Conservation (phyloP, 2,329 filamentous ascomycete genomes). For the Pleurostoma richardsiae region DNA sequence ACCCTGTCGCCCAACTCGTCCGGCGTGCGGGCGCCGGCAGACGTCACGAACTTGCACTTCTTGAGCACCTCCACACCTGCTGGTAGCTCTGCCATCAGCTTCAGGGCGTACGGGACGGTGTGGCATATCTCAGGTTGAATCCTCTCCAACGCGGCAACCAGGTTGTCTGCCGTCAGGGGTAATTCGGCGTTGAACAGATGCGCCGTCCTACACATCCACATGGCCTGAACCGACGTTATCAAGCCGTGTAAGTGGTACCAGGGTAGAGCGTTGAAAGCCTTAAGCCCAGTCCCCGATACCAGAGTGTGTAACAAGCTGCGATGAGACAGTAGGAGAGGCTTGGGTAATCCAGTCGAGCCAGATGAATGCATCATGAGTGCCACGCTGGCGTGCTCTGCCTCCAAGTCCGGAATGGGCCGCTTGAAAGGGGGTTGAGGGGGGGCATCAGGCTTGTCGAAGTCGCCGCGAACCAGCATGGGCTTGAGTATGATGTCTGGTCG, state of each 20-base stretch:
- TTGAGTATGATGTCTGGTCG: too few relatives aligned
- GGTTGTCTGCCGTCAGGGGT: slow-evolving; percentile 28
- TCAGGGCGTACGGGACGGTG: slow-evolving; percentile 33
- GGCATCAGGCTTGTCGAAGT: too few relatives aligned
- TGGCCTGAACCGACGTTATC: slow-evolving; percentile 32
- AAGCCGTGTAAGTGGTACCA: slow-evolving; percentile 38
- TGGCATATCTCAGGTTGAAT: slow-evolving; percentile 31
- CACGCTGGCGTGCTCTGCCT: slow-evolving; percentile 21
- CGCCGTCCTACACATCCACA: slow-evolving; percentile 34
- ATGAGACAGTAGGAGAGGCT: slow-evolving; percentile 37
- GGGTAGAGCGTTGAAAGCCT: slow-evolving; percentile 34
- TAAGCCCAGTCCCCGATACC: slow-evolving; percentile 24
- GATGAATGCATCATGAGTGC: slow-evolving; percentile 41
- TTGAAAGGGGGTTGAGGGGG: too few relatives aligned
- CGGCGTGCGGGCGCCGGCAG: slow-evolving; percentile 32
- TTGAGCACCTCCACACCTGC: slow-evolving; percentile 27
- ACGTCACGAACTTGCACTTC: slow-evolving; percentile 30
- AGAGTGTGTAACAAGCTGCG: slow-evolving; percentile 28
- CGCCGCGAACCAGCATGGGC: too few relatives aligned
- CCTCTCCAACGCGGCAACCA: slow-evolving; percentile 26
- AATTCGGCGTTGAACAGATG: slow-evolving; percentile 33
- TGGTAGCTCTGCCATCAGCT: slow-evolving; percentile 28
- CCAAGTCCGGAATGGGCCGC: too few relatives aligned
- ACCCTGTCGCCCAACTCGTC: slow-evolving; percentile 33
- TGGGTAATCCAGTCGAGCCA: slow-evolving; percentile 40